Evolutionary conservation across 768 basidiomycete species (phyloP).

Genomic region (Mycena maculata): DNA sequence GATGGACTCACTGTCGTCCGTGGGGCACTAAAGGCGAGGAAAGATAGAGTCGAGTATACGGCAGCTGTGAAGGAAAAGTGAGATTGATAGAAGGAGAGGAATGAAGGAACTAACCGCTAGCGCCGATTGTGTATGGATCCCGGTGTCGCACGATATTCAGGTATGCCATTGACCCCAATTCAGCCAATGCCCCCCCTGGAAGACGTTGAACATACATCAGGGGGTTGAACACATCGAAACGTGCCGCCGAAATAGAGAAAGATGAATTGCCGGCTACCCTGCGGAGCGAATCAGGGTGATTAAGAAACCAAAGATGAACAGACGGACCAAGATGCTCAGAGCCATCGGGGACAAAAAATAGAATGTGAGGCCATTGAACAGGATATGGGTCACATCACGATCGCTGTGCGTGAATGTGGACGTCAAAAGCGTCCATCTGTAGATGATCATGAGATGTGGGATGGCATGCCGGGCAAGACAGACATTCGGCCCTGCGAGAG

Average conservation of each 20-base stretch:
- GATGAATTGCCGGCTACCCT: conserved; percentile 73
- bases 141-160: conserved; percentile 48
- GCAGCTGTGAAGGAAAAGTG: conserved; percentile 60
- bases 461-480: conserved; percentile 39
- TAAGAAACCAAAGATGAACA: background rate
- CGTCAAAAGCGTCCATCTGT: conserved; percentile 83
- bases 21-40: conserved; percentile 79
- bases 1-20: conserved; percentile 49
- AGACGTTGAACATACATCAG: background rate
- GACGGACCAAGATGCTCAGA: conserved; percentile 59
- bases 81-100: conserved; percentile 9
- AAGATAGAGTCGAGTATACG: conserved; percentile 75
- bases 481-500: conserved; percentile 73
- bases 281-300: background rate
- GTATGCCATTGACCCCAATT: conserved; percentile 63
- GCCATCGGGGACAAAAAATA: conserved; percentile 80
- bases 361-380: conserved; percentile 84
- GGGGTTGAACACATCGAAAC: conserved; percentile 35
- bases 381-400: conserved; percentile 58
- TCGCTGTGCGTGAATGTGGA: conserved; percentile 77
- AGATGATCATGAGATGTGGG: conserved; percentile 20
- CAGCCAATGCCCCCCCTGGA: conserved; percentile 71
- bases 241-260: conserved; percentile 78
- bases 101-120: conserved; percentile 70
- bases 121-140: conserved; percentile 66